Evolutionary conservation across 306 rosid genomes (phyloP), one percentile per base, ranked within the genome.

Genomic region (Gillenia trifoliata): DNA sequence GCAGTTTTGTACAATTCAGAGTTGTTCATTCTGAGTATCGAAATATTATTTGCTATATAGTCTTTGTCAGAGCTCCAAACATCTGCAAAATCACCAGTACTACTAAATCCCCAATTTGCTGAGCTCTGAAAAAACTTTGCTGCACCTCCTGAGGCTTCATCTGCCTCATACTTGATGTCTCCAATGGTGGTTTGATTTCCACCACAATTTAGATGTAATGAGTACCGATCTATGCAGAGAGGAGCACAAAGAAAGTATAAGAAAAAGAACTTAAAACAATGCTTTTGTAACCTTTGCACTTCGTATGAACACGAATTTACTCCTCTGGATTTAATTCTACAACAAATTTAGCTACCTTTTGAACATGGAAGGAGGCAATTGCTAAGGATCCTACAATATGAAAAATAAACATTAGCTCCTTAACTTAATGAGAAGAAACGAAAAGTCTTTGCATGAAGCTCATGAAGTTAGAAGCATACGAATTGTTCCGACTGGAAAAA

Each of bases 201-300:
- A 41, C 96, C 96, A 64, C 96, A 84, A 60, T 86, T 90, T 77
- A 88, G 64, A 77, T 84, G 83, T 75, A 88, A 64, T 38, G 85
- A 72, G 59, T 77, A 81, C 22, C 19, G 72, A 61, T 81, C 79
- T 81, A 54, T 52, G 56, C 26, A n/a, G 20, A 45, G 25, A 36
- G 16, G 17, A 38, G 9, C 64, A 52, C 25, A 70, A 13, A 54
- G 6, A 33, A 54, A 54, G 13, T 60, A 28, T 30, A 64, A 64
- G 10, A 23, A 6, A 36, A 75, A 19, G 7, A 72, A 26, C 49
- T 52, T 8, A 56, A 38, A 49, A 17, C 66, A 56, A 15, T 56
- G 19, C 10, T 26, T 26, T 8, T 67, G 31, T 19, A 49, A 40
- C 36, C 19, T 52, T 70, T 50, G 34, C 63, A 30, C 45, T 20